Conservation (phyloP, 768 basidiomycete species). For the Tulasnella calospora region DNA sequence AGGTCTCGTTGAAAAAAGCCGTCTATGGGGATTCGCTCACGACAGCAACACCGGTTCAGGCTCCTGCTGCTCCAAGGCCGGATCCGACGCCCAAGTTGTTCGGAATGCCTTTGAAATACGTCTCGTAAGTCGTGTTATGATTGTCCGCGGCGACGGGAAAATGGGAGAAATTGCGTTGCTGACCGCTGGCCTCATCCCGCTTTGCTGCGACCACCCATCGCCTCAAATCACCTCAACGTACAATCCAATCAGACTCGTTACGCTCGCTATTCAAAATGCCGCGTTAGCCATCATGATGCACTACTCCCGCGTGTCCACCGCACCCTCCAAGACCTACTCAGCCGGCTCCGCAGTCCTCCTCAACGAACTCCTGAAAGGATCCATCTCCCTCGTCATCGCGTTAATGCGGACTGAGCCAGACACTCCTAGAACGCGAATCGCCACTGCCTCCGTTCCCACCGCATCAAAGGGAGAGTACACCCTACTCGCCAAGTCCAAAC, state of each 20-base stretch:
- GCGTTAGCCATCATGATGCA: slow-evolving; percentile 91
- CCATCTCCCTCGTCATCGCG: slow-evolving; percentile 84
- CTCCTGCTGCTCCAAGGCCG: neutral
- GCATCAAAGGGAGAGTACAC: slow-evolving; percentile 40
- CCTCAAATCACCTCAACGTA: neutral
- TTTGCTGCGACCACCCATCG: neutral
- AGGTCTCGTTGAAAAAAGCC: slow-evolving; percentile 10
- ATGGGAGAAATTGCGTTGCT: slow-evolving; percentile 15
- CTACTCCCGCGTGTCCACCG: slow-evolving; percentile 80
- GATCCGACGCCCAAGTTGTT: slow-evolving; percentile 42
- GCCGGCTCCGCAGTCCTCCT: slow-evolving; percentile 76
- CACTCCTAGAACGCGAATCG: slow-evolving; percentile 10
- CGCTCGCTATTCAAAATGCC: slow-evolving; percentile 90
- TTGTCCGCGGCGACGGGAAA: slow-evolving; percentile 14
- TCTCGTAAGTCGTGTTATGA: slow-evolving; percentile 52
- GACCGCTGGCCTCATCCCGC: neutral
- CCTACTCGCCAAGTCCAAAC: slow-evolving; percentile 34
- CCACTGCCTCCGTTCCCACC: slow-evolving; percentile 32
- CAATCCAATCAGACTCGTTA: slow-evolving; percentile 51
- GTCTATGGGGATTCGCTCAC: neutral
- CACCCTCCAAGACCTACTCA: slow-evolving; percentile 74
- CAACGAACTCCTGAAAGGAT: slow-evolving; percentile 89
- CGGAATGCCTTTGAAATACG: slow-evolving; percentile 61
- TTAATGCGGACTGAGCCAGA: slow-evolving; percentile 48
- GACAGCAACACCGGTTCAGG: neutral